Evolutionary conservation across 257 asterid genomes (phyloP).

Genomic region (Gentiana straminea): DNA sequence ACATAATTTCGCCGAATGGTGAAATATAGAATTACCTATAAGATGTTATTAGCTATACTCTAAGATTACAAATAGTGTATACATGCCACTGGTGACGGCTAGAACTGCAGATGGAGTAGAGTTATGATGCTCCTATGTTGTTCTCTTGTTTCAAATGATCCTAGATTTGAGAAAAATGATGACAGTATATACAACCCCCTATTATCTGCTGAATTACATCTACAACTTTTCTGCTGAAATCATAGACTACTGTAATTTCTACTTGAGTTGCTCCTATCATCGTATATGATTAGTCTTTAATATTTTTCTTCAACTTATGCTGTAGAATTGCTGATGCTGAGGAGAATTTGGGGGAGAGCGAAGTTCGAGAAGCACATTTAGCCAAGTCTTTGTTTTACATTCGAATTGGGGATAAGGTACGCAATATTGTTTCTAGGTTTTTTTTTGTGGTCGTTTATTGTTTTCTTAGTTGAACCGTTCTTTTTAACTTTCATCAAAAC

Average conservation of each 20-base stretch:
- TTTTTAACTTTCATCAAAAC: background rate
- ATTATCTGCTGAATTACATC: too few relatives aligned
- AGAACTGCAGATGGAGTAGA: too few relatives aligned
- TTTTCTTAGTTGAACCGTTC: background rate
- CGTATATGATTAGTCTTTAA: background rate
- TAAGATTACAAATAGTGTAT: too few relatives aligned
- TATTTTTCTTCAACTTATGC: slow-evolving; percentile 11
- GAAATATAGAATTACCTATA: too few relatives aligned
- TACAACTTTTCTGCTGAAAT: too few relatives aligned
- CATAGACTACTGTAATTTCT: background rate
- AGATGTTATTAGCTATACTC: too few relatives aligned
- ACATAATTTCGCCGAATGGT: too few relatives aligned
- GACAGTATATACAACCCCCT: too few relatives aligned
- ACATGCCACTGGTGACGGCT: too few relatives aligned
- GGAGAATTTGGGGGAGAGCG: slow-evolving; percentile 93
- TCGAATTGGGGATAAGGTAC: slow-evolving; percentile 69
- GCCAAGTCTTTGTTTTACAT: slow-evolving; percentile 74
- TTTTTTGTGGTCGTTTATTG: background rate
- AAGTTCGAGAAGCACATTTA: slow-evolving; percentile 93
- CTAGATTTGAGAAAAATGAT: too few relatives aligned
- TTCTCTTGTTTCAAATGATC: too few relatives aligned
- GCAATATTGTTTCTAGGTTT: background rate
- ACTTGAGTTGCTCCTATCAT: background rate
- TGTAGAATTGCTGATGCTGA: slow-evolving; percentile 90
- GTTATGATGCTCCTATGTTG: too few relatives aligned